Evolutionary conservation across 1,139 yeast genomes (phyloP).

Genomic region (Scheffersomyces illinoinensis): DNA sequence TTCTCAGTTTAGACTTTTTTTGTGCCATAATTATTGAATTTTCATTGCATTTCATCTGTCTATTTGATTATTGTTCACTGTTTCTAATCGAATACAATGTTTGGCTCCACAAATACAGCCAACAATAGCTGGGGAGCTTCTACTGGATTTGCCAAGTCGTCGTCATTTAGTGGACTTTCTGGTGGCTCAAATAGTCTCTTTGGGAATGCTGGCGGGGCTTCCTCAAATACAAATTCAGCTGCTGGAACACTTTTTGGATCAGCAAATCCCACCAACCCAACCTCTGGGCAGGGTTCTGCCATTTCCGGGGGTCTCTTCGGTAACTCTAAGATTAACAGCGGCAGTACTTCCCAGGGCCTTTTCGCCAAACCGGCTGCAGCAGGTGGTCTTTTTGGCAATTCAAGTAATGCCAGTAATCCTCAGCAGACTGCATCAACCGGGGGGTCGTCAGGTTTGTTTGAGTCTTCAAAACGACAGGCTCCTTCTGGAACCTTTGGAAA

Average conservation of each 20-base stretch:
- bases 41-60: no score
- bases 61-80: background rate
- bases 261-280: conserved; percentile 5
- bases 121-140: conserved; percentile 26
- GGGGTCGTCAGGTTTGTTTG: conserved; percentile 7
- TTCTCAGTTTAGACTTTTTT: background rate
- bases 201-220: conserved; percentile 18
- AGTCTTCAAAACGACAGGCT: conserved; percentile 10
- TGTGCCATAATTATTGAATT: no score
- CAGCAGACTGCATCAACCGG: conserved; percentile 2
- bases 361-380: conserved; percentile 6
- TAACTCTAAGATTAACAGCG: conserved; percentile 9
- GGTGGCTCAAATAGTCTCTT: conserved; percentile 14
- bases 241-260: conserved; percentile 20
- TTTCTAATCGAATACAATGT: background rate
- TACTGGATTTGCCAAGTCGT: conserved; percentile 24
- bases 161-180: conserved; percentile 13
- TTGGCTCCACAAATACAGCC: conserved; percentile 3
- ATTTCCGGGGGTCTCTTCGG: conserved; percentile 31
- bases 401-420: conserved; percentile 5
- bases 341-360: conserved; percentile 1
- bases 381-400: conserved; percentile 11
- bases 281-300: conserved; percentile 3
- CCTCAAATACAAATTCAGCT: conserved; percentile 5
- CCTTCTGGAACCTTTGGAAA: conserved; percentile 20